Evolutionary conservation across 352 stramenopile genomes (phyloP).

Genomic region (Globisporangium rhizosaccharum): DNA sequence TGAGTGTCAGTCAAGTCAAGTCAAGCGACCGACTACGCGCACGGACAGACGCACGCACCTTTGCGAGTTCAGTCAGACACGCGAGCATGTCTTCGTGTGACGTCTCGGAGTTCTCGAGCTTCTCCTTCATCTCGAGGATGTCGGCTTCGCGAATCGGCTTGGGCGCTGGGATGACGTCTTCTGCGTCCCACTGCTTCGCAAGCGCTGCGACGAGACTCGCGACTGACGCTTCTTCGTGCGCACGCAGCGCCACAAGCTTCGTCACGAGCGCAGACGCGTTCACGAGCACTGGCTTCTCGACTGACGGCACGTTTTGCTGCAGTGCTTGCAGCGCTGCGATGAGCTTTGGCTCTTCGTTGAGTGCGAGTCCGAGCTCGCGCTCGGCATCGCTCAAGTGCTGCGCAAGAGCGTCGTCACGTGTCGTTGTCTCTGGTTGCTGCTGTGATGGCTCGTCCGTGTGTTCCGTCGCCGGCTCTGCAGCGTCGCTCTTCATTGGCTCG

Average conservation of each 20-base stretch:
- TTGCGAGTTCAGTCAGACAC: constrained; percentile 43
- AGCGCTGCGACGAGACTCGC: constrained; percentile 27
- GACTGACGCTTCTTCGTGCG: constrained; percentile 26
- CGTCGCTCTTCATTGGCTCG: not conserved
- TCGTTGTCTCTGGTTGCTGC: constrained; percentile 1
- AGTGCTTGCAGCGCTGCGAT: constrained; percentile 28
- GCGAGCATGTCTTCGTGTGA: constrained; percentile 67
- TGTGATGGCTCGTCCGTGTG: no score
- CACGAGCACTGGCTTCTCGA: constrained; percentile 27
- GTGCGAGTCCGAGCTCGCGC: constrained; percentile 27
- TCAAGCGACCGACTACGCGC: not conserved
- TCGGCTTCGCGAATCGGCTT: constrained; percentile 51
- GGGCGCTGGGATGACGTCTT: constrained; percentile 39
- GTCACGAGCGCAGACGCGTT: constrained; percentile 23
- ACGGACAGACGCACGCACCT: constrained; percentile 21
- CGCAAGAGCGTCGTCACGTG: constrained; percentile 3
- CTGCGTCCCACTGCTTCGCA: constrained; percentile 39
- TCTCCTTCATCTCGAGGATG: constrained; percentile 53
- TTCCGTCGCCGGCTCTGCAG: not conserved
- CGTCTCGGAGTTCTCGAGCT: constrained; percentile 38
- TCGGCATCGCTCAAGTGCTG: constrained; percentile 25
- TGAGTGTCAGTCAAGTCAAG: not conserved
- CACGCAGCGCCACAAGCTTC: constrained; percentile 33
- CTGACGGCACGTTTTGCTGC: constrained; percentile 15
- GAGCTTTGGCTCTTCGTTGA: constrained; percentile 36